Evolutionary conservation across 108 stramenopile genomes (phyloP).

Genomic region (Nitzschia inconspicua): DNA sequence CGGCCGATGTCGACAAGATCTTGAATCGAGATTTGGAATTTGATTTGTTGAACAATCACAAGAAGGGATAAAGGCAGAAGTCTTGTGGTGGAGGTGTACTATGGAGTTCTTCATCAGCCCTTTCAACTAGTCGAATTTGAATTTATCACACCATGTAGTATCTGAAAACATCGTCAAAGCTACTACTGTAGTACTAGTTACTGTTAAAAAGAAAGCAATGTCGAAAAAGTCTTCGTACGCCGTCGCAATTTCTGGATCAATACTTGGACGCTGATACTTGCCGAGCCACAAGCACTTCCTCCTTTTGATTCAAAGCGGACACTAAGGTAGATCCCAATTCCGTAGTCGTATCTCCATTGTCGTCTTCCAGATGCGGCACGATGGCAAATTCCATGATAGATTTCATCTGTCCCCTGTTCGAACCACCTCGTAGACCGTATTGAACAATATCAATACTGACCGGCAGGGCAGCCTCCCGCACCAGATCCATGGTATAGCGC

Average conservation of each 20-base stretch:
- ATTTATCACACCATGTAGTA: no score
- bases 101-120: no score
- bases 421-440: slow-evolving; percentile 63
- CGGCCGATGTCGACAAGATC: slow-evolving; percentile 72
- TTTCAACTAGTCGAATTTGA: no score
- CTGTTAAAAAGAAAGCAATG: no score
- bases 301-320: not conserved
- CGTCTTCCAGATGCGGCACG: slow-evolving; percentile 6
- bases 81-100: no score
- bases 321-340: slow-evolving; percentile 13
- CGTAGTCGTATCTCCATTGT: slow-evolving; percentile 3
- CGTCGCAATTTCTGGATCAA: no score
- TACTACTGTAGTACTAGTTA: no score
- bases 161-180: no score
- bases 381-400: slow-evolving; percentile 48
- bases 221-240: no score
- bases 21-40: slow-evolving; percentile 75
- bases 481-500: slow-evolving; percentile 50
- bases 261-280: slow-evolving; percentile 31
- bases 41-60: slow-evolving; percentile 76
- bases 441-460: slow-evolving; percentile 56
- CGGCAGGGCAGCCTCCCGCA: slow-evolving; percentile 42
- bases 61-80: slow-evolving; percentile 55
- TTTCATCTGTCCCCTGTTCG: slow-evolving; percentile 28
- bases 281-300: slow-evolving; percentile 25